A percentile compares a stretch with the other conserved stretches of the same genome.
Conservation (phyloP, 2,329 filamentous ascomycete genomes). For the Byssoonygena ceratinophila region DNA sequence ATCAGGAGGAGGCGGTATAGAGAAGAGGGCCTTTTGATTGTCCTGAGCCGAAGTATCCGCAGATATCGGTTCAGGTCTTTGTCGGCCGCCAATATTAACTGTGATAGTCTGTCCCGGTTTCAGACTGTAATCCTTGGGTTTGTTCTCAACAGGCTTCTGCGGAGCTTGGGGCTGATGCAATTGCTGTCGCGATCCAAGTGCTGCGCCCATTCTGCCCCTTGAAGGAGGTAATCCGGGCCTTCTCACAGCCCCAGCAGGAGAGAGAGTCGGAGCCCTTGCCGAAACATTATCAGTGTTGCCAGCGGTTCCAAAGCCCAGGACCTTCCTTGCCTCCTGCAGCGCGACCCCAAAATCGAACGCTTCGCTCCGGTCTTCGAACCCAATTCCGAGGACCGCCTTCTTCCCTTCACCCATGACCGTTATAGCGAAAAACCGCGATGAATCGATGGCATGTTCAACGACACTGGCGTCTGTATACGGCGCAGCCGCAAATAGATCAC, state of each 20-base stretch:
- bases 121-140: conserved; percentile 60
- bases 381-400: conserved; percentile 71
- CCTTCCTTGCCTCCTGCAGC: conserved; percentile 65
- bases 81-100: conserved; percentile 58
- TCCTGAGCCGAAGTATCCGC: conserved; percentile 21
- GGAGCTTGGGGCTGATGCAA: conserved; percentile 22
- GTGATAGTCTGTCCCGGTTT: conserved; percentile 87
- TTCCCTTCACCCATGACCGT: conserved; percentile 66
- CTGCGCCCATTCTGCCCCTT: not conserved
- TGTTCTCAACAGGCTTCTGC: conserved; percentile 41
- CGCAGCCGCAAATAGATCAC: conserved; percentile 71
- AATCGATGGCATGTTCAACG: conserved; percentile 70
- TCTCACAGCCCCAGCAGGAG: not conserved
- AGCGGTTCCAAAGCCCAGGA: conserved; percentile 50
- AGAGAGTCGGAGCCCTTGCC: not conserved
- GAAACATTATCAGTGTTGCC: conserved; percentile 13
- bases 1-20: conserved; percentile 57
- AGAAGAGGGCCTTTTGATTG: conserved; percentile 50
- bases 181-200: not conserved
- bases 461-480: conserved; percentile 58
- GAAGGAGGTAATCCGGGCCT: conserved; percentile 4
- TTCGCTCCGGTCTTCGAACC: conserved; percentile 76
- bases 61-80: conserved; percentile 28
- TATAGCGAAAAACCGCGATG: conserved; percentile 72
- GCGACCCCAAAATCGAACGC: conserved; percentile 78